Conservation (phyloP, 306 rosid genomes). For the Erythrophleum fordii region DNA sequence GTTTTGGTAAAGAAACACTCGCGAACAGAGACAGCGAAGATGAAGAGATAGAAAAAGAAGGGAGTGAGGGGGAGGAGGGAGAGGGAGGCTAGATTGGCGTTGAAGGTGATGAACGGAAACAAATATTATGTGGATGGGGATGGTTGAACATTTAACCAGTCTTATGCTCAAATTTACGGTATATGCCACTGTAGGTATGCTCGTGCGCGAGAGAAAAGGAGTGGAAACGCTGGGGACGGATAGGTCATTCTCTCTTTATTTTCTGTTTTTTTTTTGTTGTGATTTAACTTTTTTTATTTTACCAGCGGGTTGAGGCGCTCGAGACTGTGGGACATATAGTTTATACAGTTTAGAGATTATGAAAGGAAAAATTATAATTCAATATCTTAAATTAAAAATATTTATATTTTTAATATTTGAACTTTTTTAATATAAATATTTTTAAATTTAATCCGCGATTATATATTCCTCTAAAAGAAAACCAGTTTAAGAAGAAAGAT, state of each 20-base stretch:
- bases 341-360: neutral
- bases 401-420: too few species aligned
- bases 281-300: neutral
- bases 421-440: too few species aligned
- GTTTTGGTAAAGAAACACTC: constrained; percentile 16
- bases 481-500: neutral
- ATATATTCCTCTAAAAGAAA: too few species aligned
- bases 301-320: neutral
- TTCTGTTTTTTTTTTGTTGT: neutral
- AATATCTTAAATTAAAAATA: too few species aligned
- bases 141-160: constrained; percentile 34
- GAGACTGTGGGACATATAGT: neutral
- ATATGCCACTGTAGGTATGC: neutral
- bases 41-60: neutral
- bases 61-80: neutral
- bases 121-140: constrained; percentile 27
- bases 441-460: too few species aligned
- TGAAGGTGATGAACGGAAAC: constrained; percentile 36
- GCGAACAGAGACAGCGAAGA: neutral
- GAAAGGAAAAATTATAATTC: too few species aligned
- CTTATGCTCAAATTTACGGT: constrained; percentile 2
- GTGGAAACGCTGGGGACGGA: neutral
- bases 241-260: neutral
- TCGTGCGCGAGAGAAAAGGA: neutral
- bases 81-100: constrained; percentile 22